A percentile compares a stretch with the other conserved stretches of the same genome.
phyloP scores from a whole-genome alignment of 352 stramenopile genomes.

The Phytophthora quininea region DNA sequence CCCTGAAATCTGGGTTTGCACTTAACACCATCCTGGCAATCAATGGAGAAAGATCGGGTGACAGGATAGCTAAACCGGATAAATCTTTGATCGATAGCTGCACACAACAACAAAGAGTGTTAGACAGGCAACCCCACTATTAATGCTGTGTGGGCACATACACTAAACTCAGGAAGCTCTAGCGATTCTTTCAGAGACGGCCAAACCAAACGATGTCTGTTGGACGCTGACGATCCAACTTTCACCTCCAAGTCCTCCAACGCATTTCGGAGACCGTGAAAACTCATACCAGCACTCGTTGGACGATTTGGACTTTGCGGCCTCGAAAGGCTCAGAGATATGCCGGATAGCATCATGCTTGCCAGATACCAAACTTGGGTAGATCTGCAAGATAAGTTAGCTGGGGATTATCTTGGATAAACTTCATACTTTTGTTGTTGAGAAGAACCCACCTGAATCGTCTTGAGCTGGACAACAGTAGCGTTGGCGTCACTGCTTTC shows the following conservation, averaged over 20 bases:
- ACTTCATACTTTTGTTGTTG: not conserved
- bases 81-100: slow-evolving; percentile 15
- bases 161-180: slow-evolving; percentile 25
- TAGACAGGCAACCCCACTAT: not conserved
- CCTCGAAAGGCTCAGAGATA: slow-evolving; percentile 30
- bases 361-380: slow-evolving; percentile 34
- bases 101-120: not conserved
- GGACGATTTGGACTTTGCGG: not conserved
- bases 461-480: slow-evolving; percentile 10
- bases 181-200: slow-evolving; percentile 53
- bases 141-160: slow-evolving; percentile 11
- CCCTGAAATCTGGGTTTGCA: slow-evolving; percentile 8
- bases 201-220: slow-evolving; percentile 30
- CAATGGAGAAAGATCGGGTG: slow-evolving; percentile 13
- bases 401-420: not conserved
- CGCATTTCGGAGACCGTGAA: slow-evolving; percentile 36
- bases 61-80: slow-evolving; percentile 16
- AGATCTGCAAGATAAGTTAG: slow-evolving; percentile 31
- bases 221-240: not conserved
- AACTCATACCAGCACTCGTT: slow-evolving; percentile 29
- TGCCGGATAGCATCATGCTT: slow-evolving; percentile 36
- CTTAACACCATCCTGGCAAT: slow-evolving; percentile 10
- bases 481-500: not conserved
- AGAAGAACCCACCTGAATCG: slow-evolving; percentile 13
- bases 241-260: slow-evolving; percentile 37